Percentiles rank a stretch among this genome's conserved stretches.
Conservation (phyloP, 1,284 basidiomycete species). For the Xanthoconium separans region DNA sequence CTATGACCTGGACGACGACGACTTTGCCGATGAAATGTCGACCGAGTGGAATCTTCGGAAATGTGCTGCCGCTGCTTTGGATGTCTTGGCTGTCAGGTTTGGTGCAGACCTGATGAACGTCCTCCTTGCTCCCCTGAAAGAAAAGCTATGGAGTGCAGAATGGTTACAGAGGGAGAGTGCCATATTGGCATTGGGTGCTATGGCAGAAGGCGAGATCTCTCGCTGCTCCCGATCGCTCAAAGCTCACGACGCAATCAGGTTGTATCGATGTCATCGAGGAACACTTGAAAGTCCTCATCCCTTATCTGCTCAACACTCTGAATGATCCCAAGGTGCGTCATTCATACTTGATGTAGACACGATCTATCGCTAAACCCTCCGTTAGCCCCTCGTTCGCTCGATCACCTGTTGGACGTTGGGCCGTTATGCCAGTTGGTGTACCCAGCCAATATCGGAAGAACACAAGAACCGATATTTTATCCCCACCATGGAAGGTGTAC, state of each 20-base stretch:
- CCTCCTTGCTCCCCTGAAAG: slow-evolving; percentile 87
- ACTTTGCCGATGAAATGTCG: slow-evolving; percentile 95
- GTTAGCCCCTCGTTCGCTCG: slow-evolving; percentile 90
- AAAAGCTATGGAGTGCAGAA: slow-evolving; percentile 90
- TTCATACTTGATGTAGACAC: background rate
- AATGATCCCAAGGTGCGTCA: slow-evolving; percentile 84
- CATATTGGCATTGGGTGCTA: slow-evolving; percentile 94
- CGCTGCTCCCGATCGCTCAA: background rate
- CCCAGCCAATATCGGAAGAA: slow-evolving; percentile 77
- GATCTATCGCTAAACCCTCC: background rate
- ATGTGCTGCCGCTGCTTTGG: slow-evolving; percentile 96
- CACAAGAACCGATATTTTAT: slow-evolving; percentile 92
- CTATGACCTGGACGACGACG: slow-evolving; percentile 85
- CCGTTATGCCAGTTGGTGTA: slow-evolving; percentile 97
- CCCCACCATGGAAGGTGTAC: slow-evolving; percentile 95
- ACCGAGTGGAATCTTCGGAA: slow-evolving; percentile 99
- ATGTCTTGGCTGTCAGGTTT: slow-evolving; percentile 95
- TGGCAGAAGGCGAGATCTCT: slow-evolving; percentile 83
- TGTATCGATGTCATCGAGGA: slow-evolving; percentile 96
- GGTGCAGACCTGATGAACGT: slow-evolving; percentile 85
- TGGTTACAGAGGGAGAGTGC: slow-evolving; percentile 97
- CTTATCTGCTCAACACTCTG: slow-evolving; percentile 88
- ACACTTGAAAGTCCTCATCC: slow-evolving; percentile 89
- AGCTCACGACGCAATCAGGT: slow-evolving; percentile 49
- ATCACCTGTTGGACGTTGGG: slow-evolving; percentile 99